These are phyloP conservation scores for Ganoderma leucocontextum DNA, from an alignment of 1,284 basidiomycete genomes.

Conservation along the genomic window DNA sequence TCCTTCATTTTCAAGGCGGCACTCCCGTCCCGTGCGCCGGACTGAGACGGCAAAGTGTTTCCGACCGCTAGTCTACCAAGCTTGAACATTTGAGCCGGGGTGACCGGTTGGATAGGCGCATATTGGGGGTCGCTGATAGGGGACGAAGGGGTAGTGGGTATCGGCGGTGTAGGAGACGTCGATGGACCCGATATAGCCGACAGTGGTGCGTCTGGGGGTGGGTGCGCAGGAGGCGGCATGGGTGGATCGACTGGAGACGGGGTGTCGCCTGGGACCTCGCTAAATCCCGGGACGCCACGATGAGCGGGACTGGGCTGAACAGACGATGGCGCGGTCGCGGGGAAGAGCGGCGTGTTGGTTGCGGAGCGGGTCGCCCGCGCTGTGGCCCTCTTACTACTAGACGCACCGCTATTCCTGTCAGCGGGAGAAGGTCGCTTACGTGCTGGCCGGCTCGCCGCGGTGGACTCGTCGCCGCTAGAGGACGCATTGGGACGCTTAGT, in stretches of 20 bases:
- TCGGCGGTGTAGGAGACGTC: slow-evolving; percentile 27
- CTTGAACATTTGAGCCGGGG: slow-evolving; percentile 89
- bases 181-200: slow-evolving; percentile 18
- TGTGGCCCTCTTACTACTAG: slow-evolving; percentile 24
- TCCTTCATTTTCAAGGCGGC: slow-evolving; percentile 24
- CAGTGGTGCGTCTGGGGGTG: slow-evolving; percentile 45
- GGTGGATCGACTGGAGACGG: slow-evolving; percentile 83
- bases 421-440: slow-evolving; percentile 55
- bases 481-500: slow-evolving; percentile 45
- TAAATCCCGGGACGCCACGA: slow-evolving; percentile 51
- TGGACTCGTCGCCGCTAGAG: slow-evolving; percentile 44
- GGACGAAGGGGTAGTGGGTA: slow-evolving; percentile 33
- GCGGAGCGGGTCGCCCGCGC: slow-evolving; percentile 63
- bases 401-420: slow-evolving; percentile 27
- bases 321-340: slow-evolving; percentile 42
- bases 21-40: slow-evolving; percentile 30
- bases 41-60: slow-evolving; percentile 48
- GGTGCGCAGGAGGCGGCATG: slow-evolving; percentile 80
- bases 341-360: slow-evolving; percentile 69
- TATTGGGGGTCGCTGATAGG: slow-evolving; percentile 31
- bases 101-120: slow-evolving; percentile 72
- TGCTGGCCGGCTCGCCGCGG: slow-evolving; percentile 45
- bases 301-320: slow-evolving; percentile 33
- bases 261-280: slow-evolving; percentile 59
- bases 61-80: slow-evolving; percentile 68